Base-by-base conservation (phyloP, 1,139 yeast genomes). In the Suhomyces kunorum region DNA sequence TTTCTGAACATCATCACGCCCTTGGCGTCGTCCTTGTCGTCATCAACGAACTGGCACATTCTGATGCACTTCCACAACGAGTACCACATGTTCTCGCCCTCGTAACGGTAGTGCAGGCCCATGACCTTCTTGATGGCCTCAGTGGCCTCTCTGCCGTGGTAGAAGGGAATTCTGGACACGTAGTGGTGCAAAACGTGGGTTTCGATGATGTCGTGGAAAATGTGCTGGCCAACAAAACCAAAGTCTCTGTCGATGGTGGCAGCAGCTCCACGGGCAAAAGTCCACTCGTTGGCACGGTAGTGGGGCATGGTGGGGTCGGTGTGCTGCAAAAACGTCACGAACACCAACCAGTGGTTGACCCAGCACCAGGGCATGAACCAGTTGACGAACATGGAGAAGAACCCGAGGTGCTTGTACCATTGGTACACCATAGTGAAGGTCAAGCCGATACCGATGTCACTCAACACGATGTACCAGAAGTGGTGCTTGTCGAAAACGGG, bases 261-360 rank as follows among this genome's bases (percentile, higher is more conserved):
- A 45, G 83, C 83, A 31, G 84, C 84, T 55, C 84, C 84, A 61
- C 82, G 71, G 28, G 83, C 83, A 53, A 79, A 79, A 40, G 70
- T 78, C 84, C 84, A 79, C 59, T 78, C 80, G 31, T 60, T 53
- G 43, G 75, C 72, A 44, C 72, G 74, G 56, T 79, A 79, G 58
- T 79, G 84, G 30, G 84, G 83, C 71, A 79, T 68, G 29, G 66
- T 51, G 20, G 78, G 71, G 52, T 78, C 82, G 9, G 83, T 73
- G 56, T 79, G 84, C 63, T 79, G 84, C 54, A 79, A 70, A 56
- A 62, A 79, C 23, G 84, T 79, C 48, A 79, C 77, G 53, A 79
- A 78, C 26, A 78, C 84, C 51, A 79, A 66, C 84, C 84, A 79
- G 59, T 79, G 83, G 68, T 79, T 79, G 42, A 77, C 80, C 57